Conservation (phyloP, 805 yeast species). For the Metschnikowia drakensbergensis region DNA sequence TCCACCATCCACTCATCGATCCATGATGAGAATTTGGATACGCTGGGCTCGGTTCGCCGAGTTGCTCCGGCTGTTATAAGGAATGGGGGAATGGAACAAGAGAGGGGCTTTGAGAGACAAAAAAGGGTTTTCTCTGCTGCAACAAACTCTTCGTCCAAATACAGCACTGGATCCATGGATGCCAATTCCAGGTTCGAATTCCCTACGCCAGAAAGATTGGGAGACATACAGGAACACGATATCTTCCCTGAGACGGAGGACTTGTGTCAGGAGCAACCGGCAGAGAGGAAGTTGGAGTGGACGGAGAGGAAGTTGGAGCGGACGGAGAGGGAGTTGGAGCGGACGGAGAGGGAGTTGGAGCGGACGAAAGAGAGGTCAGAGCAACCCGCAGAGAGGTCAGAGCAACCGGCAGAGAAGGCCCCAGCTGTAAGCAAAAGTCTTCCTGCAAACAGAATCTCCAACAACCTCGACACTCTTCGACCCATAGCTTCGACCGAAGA, state of each 20-base stretch:
- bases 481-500: background rate
- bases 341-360: too few species aligned
- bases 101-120: background rate
- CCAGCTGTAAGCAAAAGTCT: too few species aligned
- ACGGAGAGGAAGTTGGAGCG: background rate
- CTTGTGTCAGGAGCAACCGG: background rate
- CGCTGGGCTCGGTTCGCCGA: background rate
- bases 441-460: background rate
- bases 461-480: constrained; percentile 1
- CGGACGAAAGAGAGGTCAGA: too few species aligned
- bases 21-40: background rate
- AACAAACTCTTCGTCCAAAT: constrained; percentile 11
- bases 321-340: too few species aligned
- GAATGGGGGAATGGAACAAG: background rate
- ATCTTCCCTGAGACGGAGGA: background rate
- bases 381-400: background rate
- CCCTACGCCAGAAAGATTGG: constrained; percentile 5
- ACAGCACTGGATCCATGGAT: constrained; percentile 11
- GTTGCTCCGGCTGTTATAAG: too few species aligned
- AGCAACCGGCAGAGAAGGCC: background rate
- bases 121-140: constrained; percentile 1
- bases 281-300: background rate
- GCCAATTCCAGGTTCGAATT: constrained; percentile 11
- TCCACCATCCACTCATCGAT: constrained; percentile 8
- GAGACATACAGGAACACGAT: background rate